Evolutionary conservation across 1,284 basidiomycete species (phyloP).

Genomic region (Mycosarcoma maydis): DNA sequence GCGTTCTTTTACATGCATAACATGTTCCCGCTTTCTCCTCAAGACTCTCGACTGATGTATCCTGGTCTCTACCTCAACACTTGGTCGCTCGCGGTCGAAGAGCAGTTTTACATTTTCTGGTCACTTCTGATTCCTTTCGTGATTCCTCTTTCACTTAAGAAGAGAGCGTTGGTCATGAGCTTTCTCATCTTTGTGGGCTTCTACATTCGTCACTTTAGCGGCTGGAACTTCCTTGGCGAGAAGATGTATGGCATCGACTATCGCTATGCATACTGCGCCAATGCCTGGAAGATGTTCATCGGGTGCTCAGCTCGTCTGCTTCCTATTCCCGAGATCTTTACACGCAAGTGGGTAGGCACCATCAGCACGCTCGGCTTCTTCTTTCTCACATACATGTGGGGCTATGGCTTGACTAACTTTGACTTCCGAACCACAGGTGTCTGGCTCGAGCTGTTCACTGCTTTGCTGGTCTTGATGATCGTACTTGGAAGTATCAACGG

Average conservation of each 20-base stretch:
- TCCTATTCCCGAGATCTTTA: conserved; percentile 16
- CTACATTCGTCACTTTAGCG: conserved; percentile 23
- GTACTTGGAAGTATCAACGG: conserved; percentile 31
- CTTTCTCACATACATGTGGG: conserved; percentile 22
- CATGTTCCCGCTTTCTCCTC: conserved; percentile 7
- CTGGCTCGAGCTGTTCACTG: conserved; percentile 29
- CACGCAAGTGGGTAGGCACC: conserved; percentile 13
- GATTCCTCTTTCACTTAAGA: conserved; percentile 17
- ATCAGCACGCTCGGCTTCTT: conserved; percentile 23
- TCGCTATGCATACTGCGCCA: conserved; percentile 29
- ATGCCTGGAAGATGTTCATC: conserved; percentile 40
- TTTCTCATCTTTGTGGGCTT: conserved; percentile 14
- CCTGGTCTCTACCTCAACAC: conserved; percentile 34
- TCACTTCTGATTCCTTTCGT: conserved; percentile 33
- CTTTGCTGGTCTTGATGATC: conserved; percentile 11
- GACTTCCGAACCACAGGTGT: conserved; percentile 29
- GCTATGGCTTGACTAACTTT: conserved; percentile 8
- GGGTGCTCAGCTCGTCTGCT: conserved; percentile 28
- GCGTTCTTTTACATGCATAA: conserved; percentile 36
- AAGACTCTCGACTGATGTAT: conserved; percentile 23
- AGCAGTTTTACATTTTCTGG: conserved; percentile 50
- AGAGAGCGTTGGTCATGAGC: conserved; percentile 15
- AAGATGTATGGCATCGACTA: conserved; percentile 32
- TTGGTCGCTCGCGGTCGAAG: conserved; percentile 43
- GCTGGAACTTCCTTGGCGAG: conserved; percentile 18